phyloP scores from a whole-genome alignment of 2,329 filamentous ascomycete genomes.

The Claviceps quebecensis region DNA sequence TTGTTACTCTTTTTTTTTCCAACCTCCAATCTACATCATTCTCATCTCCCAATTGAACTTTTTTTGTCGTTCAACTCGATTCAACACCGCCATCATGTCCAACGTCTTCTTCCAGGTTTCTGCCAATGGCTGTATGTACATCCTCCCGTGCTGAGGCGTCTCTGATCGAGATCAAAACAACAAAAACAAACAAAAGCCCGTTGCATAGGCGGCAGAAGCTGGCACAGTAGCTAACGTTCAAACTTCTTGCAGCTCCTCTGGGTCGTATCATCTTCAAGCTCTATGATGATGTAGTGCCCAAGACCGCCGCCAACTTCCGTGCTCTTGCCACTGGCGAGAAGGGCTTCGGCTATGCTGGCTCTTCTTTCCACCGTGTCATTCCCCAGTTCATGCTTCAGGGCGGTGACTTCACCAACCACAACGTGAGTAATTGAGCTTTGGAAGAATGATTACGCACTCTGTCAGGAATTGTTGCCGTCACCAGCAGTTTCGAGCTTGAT shows the following conservation, averaged over 20 bases:
- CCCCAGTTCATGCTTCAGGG: conserved; percentile 91
- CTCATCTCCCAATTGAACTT: background rate
- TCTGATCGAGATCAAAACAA: too few relatives aligned
- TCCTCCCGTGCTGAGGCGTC: too few relatives aligned
- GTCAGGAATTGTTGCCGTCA: too few relatives aligned
- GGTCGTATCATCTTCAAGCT: conserved; percentile 84
- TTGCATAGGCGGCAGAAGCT: background rate
- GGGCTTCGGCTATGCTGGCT: conserved; percentile 71
- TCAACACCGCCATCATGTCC: conserved; percentile 1
- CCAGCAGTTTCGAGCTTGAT: too few relatives aligned
- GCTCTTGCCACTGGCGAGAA: conserved; percentile 69
- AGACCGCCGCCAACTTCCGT: conserved; percentile 75
- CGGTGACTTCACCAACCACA: conserved; percentile 86
- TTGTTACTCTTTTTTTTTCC: background rate
- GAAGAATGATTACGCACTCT: too few relatives aligned
- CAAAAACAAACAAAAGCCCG: background rate
- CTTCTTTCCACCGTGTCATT: conserved; percentile 86
- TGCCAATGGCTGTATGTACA: conserved; percentile 7
- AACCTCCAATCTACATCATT: background rate
- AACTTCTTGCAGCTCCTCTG: conserved; percentile 1
- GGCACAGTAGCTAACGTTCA: background rate
- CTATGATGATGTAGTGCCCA: conserved; percentile 74
- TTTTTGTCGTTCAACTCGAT: background rate
- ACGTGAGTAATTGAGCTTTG: conserved; percentile 37
- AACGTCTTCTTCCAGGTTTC: conserved; percentile 9